These are phyloP conservation scores for Entomophthora muscae DNA, from an alignment of 371 early-diverging fungal genomes.

Conservation along the genomic window DNA sequence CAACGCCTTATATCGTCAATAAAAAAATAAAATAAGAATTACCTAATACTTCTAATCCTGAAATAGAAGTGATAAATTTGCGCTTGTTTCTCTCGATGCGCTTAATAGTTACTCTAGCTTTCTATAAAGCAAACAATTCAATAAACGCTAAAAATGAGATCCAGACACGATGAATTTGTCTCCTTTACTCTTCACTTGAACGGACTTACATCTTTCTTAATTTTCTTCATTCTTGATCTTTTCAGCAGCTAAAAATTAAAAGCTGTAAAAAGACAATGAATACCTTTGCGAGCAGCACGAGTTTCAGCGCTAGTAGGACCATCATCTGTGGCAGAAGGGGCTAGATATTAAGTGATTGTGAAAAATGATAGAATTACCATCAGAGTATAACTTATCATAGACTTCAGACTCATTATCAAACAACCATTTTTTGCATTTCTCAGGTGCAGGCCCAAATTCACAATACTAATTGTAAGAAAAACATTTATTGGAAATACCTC, in stretches of 20 bases:
- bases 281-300: slow-evolving; percentile 17
- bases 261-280: slow-evolving; percentile 13
- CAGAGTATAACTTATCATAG: slow-evolving; percentile 29
- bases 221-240: slow-evolving; percentile 52
- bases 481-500: slow-evolving; percentile 19
- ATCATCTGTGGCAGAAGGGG: slow-evolving; percentile 20
- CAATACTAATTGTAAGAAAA: slow-evolving; percentile 49
- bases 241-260: slow-evolving; percentile 23
- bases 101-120: slow-evolving; percentile 38
- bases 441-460: slow-evolving; percentile 63
- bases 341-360: slow-evolving; percentile 11
- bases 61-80: slow-evolving; percentile 65
- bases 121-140: neutral
- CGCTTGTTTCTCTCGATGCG: slow-evolving; percentile 75
- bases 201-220: slow-evolving; percentile 52
- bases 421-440: slow-evolving; percentile 69
- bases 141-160: neutral
- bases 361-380: slow-evolving; percentile 12
- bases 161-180: neutral
- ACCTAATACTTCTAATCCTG: slow-evolving; percentile 64
- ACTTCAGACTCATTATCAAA: slow-evolving; percentile 32
- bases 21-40: slow-evolving; percentile 9
- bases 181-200: too few species aligned
- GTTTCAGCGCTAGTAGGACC: slow-evolving; percentile 17
- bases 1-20: slow-evolving; percentile 40